Evolutionary conservation across 2,329 filamentous ascomycete species (phyloP).

Genomic region (Pseudogymnoascus sp.): DNA sequence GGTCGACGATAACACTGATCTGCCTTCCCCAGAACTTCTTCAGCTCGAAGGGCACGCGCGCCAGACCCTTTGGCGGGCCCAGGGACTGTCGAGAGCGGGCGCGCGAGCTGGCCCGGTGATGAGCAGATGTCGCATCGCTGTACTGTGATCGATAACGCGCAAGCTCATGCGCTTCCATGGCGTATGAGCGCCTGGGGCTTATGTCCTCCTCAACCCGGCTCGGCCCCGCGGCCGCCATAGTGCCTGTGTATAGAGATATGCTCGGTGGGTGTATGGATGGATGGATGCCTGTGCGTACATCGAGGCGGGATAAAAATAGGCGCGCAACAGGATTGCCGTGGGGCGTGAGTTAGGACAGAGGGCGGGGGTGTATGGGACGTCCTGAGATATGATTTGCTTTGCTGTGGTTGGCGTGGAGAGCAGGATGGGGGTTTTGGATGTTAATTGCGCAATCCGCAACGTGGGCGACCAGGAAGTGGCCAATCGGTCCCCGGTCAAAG

Average conservation of each 20-base stretch:
- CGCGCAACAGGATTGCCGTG: background rate
- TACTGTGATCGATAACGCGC: conserved; percentile 20
- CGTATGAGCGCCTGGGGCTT: background rate
- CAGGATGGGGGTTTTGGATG: conserved; percentile 5
- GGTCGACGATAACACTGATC: conserved; percentile 41
- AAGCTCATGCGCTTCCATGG: conserved; percentile 24
- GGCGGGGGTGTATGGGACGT: background rate
- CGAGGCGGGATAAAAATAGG: conserved; percentile 4
- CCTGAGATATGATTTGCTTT: background rate
- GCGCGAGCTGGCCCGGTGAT: background rate
- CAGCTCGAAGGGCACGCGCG: conserved; percentile 17
- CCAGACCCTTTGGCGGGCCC: conserved; percentile 7
- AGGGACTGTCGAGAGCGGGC: conserved; percentile 3
- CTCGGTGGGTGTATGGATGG: background rate
- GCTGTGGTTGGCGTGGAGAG: conserved; percentile 1
- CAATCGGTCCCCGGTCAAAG: background rate
- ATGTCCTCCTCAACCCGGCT: background rate
- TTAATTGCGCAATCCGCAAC: conserved; percentile 2
- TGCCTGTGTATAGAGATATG: background rate
- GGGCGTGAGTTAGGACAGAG: background rate
- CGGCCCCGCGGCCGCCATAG: background rate
- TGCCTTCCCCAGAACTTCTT: conserved; percentile 40
- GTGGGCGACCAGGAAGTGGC: conserved; percentile 3
- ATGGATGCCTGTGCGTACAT: conserved; percentile 6
- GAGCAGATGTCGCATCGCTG: conserved; percentile 6